These are phyloP conservation scores for Litchi chinensis DNA, from an alignment of 345 rosid genomes.

Conservation along the genomic window DNA sequence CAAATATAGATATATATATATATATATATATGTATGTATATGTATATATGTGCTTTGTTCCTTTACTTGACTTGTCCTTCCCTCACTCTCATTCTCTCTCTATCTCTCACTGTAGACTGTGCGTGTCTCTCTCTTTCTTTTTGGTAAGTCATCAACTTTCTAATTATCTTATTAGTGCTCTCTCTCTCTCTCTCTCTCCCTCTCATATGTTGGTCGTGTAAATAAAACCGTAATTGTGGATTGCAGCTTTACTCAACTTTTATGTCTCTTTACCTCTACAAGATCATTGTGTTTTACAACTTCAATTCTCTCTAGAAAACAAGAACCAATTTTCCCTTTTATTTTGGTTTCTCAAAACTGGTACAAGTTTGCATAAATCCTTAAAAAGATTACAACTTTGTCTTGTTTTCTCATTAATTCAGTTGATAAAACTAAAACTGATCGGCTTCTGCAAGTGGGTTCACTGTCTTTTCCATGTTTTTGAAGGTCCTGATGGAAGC, in stretches of 20 bases:
- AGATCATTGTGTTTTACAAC: slow-evolving; percentile 11
- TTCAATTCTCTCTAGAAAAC: slow-evolving; percentile 16
- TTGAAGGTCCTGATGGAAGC: slow-evolving; percentile 51
- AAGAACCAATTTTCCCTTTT: background rate
- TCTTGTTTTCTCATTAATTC: slow-evolving; percentile 2
- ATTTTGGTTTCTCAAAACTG: background rate
- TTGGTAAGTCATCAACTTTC: slow-evolving; percentile 27
- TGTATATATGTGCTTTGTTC: background rate
- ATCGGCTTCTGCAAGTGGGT: slow-evolving; percentile 17
- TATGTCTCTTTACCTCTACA: slow-evolving; percentile 24
- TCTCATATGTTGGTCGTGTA: background rate
- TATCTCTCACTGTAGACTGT: background rate
- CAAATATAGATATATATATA: background rate
- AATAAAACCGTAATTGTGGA: slow-evolving; percentile 30
- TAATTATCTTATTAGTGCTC: slow-evolving; percentile 12
- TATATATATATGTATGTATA: background rate
- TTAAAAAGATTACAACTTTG: background rate
- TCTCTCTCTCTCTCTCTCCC: slow-evolving; percentile 22
- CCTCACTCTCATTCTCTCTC: slow-evolving; percentile 10
- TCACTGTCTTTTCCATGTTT: background rate
- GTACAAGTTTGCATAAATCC: background rate
- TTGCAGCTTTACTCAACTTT: slow-evolving; percentile 39
- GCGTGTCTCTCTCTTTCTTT: background rate
- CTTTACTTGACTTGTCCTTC: slow-evolving; percentile 22
- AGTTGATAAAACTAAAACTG: slow-evolving; percentile 3